Evolutionary conservation across 371 early-diverging fungal species (phyloP).

Genomic region (Mortierella sp.): DNA sequence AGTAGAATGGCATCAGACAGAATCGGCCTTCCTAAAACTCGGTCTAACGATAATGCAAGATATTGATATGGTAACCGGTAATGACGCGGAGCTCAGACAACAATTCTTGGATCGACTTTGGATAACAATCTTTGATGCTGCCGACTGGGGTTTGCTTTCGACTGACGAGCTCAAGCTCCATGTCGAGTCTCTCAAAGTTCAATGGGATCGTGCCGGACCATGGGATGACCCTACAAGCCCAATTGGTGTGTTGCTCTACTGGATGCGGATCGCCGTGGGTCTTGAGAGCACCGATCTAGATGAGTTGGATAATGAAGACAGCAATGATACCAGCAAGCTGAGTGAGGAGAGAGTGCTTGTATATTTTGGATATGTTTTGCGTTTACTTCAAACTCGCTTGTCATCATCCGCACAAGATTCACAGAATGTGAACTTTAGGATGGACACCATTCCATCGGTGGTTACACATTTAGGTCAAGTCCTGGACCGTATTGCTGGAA

Average conservation of each 20-base stretch:
- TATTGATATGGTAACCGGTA: conserved; percentile 18
- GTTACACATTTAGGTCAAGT: conserved; percentile 40
- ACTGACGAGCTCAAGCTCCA: conserved; percentile 10
- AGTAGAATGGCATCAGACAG: conserved; percentile 29
- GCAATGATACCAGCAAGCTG: not conserved
- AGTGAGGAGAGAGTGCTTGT: conserved; percentile 30
- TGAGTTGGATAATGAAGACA: conserved; percentile 14
- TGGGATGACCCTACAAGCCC: conserved; percentile 41
- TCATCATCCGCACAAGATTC: conserved; percentile 47
- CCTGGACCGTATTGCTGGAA: conserved; percentile 36
- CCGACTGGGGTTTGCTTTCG: conserved; percentile 29
- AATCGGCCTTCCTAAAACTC: conserved; percentile 28
- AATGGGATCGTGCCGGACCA: conserved; percentile 29
- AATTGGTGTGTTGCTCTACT: conserved; percentile 37
- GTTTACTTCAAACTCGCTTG: conserved; percentile 34
- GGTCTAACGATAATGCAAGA: conserved; percentile 35
- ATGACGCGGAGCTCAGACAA: conserved; percentile 28
- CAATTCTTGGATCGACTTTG: conserved; percentile 37
- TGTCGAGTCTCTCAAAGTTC: conserved; percentile 22
- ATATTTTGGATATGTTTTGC: conserved; percentile 36
- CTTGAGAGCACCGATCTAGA: conserved; percentile 25
- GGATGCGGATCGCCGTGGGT: conserved; percentile 50
- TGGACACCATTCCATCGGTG: conserved; percentile 29
- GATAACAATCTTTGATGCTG: conserved; percentile 23
- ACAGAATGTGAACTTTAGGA: conserved; percentile 37